A percentile compares a stretch with the other conserved stretches of the same genome.
phyloP scores from a whole-genome alignment of 2,329 filamentous ascomycete species.

The Mycosphaerelloides madeirae region DNA sequence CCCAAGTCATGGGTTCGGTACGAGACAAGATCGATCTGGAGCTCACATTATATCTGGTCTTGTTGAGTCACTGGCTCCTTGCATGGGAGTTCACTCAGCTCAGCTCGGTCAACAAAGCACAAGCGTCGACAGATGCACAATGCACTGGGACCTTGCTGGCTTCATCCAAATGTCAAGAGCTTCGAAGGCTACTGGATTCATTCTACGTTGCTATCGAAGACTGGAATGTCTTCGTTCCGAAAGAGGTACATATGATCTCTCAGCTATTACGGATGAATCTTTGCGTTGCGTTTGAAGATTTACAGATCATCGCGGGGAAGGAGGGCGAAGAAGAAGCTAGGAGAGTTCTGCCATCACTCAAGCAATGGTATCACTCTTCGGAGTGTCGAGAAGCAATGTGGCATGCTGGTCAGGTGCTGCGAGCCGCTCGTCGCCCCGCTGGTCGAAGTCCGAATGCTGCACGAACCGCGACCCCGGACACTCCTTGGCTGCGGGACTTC shows the following conservation, averaged over 20 bases:
- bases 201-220: conserved; percentile 18
- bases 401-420: conserved; percentile 21
- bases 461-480: conserved; percentile 12
- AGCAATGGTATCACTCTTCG: conserved; percentile 17
- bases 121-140: conserved; percentile 11
- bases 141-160: conserved; percentile 16
- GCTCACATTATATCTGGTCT: conserved; percentile 15
- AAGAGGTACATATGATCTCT: conserved; percentile 19
- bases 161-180: conserved; percentile 18
- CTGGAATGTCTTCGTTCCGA: conserved; percentile 17
- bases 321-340: conserved; percentile 20
- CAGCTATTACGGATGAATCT: conserved; percentile 20
- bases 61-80: conserved; percentile 17
- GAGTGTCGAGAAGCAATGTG: conserved; percentile 18
- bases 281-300: conserved; percentile 19
- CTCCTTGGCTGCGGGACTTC: conserved; percentile 20
- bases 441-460: conserved; percentile 17
- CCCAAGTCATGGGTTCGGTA: conserved; percentile 12
- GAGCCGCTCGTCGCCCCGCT: conserved; percentile 16
- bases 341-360: conserved; percentile 16
- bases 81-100: conserved; percentile 19
- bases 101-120: conserved; percentile 20
- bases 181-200: conserved; percentile 12
- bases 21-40: conserved; percentile 14
- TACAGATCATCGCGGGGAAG: conserved; percentile 20